Evolutionary conservation across 805 yeast genomes (phyloP), one percentile per base, ranked within the genome.

Genomic region (Grigorovia yakushimaensis): DNA sequence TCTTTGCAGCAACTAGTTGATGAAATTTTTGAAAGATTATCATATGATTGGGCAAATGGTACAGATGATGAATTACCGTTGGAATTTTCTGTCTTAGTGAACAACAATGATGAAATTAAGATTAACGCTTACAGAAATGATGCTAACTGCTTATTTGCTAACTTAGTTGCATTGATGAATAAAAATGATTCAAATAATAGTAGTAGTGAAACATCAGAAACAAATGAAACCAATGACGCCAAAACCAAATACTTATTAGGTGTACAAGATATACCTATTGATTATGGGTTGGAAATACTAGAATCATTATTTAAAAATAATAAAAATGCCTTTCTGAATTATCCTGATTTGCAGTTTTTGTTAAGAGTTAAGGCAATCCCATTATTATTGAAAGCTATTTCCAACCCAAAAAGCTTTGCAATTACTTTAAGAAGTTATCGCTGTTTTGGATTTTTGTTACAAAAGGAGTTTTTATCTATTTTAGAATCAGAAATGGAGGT

Each of bases 1-100:
- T 88, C 98, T 3, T 73, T 88, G 42, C 94, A 88, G 52, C 98
- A 93, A 61, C 67, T 93, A 40, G 74, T 88, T 41, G 78, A 84
- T 36, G 78, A 84, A 27, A 76, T 88, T 0, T 91, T 84, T 62
- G 98, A 91, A 73, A 78, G 58, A 73, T 79, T 42, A 53, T 60
- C 53, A 6, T 53, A 49, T 18, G 45, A 53, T 9, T 49, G 54
- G 49, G 13, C 38, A 6, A 41, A 30, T 21, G 27, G 19, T 5
- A 41, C 27, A 18, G 47, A 48, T 5, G 52, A 53, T 10, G 51
- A 58, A 15, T 54, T 54, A 2, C 54, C 54, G 15, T 61, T 59
- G 21, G 55, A 51, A 19, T 57, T 56, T 53, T 67, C 64, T 9
- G 78, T 78, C 0, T 63, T 69, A 1, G 59, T 73, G 4, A 82